phyloP scores from a whole-genome alignment of 1,284 basidiomycete genomes.

The Marasmius sp. region DNA sequence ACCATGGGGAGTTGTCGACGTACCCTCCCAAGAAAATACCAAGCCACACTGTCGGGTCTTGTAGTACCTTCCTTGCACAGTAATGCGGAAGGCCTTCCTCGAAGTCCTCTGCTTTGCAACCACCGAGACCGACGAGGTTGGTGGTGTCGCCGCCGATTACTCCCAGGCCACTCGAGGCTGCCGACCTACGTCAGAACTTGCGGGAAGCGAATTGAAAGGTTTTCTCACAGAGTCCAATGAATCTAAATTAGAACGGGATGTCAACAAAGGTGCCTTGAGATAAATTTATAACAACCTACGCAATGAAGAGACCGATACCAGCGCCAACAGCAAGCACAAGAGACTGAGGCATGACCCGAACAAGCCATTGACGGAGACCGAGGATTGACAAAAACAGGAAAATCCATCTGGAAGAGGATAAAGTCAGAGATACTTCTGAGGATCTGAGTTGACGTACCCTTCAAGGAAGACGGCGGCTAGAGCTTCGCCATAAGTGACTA shows the following conservation, averaged over 20 bases:
- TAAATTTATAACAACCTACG: slow-evolving; percentile 39
- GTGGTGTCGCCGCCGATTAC: slow-evolving; percentile 76
- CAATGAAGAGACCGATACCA: slow-evolving; percentile 86
- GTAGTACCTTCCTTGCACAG: slow-evolving; percentile 70
- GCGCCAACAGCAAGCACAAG: slow-evolving; percentile 83
- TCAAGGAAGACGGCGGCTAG: slow-evolving; percentile 88
- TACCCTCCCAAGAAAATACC: slow-evolving; percentile 86
- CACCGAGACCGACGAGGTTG: slow-evolving; percentile 81
- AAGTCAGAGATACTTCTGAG: neutral
- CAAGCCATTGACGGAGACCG: slow-evolving; percentile 89
- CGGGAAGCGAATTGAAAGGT: neutral
- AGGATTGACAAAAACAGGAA: slow-evolving; percentile 83
- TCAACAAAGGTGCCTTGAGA: slow-evolving; percentile 11
- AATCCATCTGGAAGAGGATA: slow-evolving; percentile 56
- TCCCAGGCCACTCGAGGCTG: slow-evolving; percentile 66
- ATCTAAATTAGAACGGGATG: slow-evolving; percentile 37
- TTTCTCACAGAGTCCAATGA: slow-evolving; percentile 63
- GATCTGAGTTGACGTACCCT: slow-evolving; percentile 47
- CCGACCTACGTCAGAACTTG: slow-evolving; percentile 1
- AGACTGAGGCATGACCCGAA: slow-evolving; percentile 85
- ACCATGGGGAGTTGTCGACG: slow-evolving; percentile 19
- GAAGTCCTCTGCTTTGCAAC: slow-evolving; percentile 61
- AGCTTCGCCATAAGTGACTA: slow-evolving; percentile 78
- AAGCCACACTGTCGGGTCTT: slow-evolving; percentile 83
- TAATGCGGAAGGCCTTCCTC: slow-evolving; percentile 48